Evolutionary conservation across 768 basidiomycete species (phyloP).

Genomic region (Hygrophoropsis aurantiaca): DNA sequence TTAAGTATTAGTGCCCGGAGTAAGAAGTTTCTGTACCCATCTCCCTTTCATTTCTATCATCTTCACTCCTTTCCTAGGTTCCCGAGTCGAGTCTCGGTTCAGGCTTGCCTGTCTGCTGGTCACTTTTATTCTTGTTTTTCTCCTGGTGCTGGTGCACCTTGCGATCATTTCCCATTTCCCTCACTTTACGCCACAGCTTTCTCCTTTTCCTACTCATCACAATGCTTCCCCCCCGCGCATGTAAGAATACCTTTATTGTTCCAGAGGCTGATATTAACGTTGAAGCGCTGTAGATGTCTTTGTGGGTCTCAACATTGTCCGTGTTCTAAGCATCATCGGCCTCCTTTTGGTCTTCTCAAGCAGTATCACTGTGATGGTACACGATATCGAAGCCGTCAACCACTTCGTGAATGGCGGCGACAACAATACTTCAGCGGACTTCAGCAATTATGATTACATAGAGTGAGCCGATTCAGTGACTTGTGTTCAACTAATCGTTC

Average conservation of each 20-base stretch:
- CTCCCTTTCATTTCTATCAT: no score
- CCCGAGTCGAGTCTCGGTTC: no score
- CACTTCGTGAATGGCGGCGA: constrained; percentile 45
- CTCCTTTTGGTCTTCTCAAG: constrained; percentile 80
- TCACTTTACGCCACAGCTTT: no score
- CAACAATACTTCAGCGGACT: constrained; percentile 35
- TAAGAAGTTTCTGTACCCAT: no score
- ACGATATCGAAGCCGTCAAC: constrained; percentile 76
- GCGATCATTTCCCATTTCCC: no score
- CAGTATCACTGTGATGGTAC: constrained; percentile 71
- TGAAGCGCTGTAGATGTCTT: constrained; percentile 44
- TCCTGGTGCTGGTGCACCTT: no score
- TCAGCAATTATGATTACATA: constrained; percentile 76
- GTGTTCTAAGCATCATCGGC: constrained; percentile 72
- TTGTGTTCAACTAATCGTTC: background rate
- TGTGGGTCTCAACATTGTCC: constrained; percentile 75
- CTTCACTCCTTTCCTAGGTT: no score
- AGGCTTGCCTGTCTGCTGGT: no score
- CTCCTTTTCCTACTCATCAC: no score
- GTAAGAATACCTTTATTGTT: background rate
- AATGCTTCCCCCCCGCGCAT: background rate
- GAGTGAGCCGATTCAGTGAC: constrained; percentile 45
- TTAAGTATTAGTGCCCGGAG: no score
- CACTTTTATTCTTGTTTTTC: no score
- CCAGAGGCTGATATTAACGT: no score